A percentile compares a stretch with the other conserved stretches of the same genome.
Evolutionary conservation across 768 basidiomycete species (phyloP).

Genomic region (Collybiopsis confluens): DNA sequence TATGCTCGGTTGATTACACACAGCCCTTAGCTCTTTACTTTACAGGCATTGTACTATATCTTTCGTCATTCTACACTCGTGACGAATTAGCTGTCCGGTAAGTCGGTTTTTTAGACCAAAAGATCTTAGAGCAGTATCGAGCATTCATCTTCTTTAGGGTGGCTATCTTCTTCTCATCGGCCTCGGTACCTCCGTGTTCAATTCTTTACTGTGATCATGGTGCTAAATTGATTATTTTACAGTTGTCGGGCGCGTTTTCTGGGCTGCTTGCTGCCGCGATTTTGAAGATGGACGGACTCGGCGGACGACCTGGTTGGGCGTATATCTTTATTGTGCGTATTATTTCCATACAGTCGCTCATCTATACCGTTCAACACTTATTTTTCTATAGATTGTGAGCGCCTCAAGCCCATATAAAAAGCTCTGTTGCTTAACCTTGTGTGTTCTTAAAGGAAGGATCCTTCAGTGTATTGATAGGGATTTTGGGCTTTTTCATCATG

Average conservation of each 20-base stretch:
- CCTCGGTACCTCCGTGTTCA: conserved; percentile 28
- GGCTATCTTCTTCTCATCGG: conserved; percentile 32
- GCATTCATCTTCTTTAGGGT: conserved; percentile 20
- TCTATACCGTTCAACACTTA: too few relatives aligned
- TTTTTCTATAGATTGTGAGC: too few relatives aligned
- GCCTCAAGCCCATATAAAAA: not conserved
- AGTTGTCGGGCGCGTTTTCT: conserved; percentile 57
- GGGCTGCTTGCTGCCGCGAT: conserved; percentile 63
- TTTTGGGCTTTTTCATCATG: conserved; percentile 34
- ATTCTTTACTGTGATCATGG: not conserved
- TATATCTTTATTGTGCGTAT: conserved; percentile 60
- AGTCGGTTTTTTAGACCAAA: too few relatives aligned
- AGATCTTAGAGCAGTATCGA: not conserved
- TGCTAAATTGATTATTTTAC: not conserved
- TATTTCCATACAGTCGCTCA: too few relatives aligned
- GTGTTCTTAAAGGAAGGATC: conserved; percentile 33
- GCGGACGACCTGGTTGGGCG: conserved; percentile 53
- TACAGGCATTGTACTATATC: conserved; percentile 35
- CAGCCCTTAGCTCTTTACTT: not conserved
- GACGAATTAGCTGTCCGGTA: conserved; percentile 29
- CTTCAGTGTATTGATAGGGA: conserved; percentile 46
- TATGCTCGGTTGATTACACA: not conserved
- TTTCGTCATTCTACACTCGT: conserved; percentile 35
- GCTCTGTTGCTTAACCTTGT: not conserved
- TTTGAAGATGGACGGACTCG: conserved; percentile 48